Conservation (phyloP, 1,139 yeast species). For the Pichia norvegensis region DNA sequence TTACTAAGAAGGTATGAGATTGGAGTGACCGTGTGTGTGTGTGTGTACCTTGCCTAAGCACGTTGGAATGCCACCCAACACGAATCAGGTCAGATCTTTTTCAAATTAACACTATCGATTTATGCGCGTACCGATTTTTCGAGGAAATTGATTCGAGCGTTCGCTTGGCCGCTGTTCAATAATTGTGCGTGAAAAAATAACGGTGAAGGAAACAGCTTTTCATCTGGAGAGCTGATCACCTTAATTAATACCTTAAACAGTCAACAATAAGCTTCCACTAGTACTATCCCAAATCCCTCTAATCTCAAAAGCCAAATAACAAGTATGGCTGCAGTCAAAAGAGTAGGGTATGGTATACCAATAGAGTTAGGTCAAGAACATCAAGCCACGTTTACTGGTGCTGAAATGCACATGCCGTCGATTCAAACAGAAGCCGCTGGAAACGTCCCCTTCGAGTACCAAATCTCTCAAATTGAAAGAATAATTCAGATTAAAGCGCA, state of each 20-base stretch:
- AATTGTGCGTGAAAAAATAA: neutral
- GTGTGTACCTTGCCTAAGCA: too few relatives aligned
- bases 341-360: neutral
- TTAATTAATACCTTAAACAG: neutral
- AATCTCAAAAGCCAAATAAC: neutral
- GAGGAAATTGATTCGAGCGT: neutral
- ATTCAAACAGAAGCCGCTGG: neutral
- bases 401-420: neutral
- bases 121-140: too few relatives aligned
- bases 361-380: neutral
- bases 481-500: constrained; percentile 1
- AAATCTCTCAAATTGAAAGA: constrained; percentile 5
- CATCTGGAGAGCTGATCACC: too few relatives aligned
- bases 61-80: too few relatives aligned
- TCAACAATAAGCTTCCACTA: neutral
- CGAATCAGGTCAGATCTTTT: too few relatives aligned
- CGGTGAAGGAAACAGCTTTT: neutral
- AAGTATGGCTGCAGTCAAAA: neutral
- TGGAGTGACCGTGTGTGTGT: too few relatives aligned
- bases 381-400: neutral
- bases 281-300: neutral
- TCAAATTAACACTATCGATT: too few relatives aligned
- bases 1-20: too few relatives aligned
- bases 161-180: neutral
- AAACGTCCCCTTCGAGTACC: constrained; percentile 5